Conservation (phyloP, 345 rosid species). For the Anastatica hierochuntica region DNA sequence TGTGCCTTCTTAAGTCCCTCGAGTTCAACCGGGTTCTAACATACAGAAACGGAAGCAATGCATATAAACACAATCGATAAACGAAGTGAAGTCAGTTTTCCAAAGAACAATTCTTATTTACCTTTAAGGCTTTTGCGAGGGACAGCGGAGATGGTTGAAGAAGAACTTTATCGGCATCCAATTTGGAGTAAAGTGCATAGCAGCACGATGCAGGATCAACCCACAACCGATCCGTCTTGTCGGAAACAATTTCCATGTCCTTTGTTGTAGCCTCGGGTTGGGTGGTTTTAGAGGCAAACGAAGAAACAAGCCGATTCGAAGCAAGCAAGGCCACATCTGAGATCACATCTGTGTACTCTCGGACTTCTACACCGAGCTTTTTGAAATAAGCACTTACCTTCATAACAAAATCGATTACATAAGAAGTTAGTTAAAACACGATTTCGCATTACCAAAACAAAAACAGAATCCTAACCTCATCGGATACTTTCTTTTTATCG, state of each 20-base stretch:
- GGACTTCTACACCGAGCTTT: conserved; percentile 56
- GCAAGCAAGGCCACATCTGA: conserved; percentile 66
- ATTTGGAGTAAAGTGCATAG: conserved; percentile 76
- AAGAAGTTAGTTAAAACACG: neutral
- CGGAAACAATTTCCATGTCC: conserved; percentile 23
- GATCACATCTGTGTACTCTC: conserved; percentile 55
- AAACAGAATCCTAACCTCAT: conserved; percentile 37
- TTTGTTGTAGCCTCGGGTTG: conserved; percentile 3
- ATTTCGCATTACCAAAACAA: neutral
- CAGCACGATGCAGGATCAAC: conserved; percentile 76
- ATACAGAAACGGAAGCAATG: neutral
- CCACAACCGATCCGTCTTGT: conserved; percentile 52
- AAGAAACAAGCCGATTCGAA: conserved; percentile 38
- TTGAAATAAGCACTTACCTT: conserved; percentile 44
- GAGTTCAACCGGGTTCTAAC: conserved; percentile 78
- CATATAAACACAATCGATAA: neutral
- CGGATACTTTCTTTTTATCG: conserved; percentile 64
- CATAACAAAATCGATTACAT: neutral
- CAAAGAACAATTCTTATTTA: conserved; percentile 17
- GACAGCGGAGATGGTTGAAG: conserved; percentile 81
- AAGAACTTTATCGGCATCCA: conserved; percentile 56
- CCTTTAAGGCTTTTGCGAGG: conserved; percentile 92
- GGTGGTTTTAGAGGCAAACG: conserved; percentile 12
- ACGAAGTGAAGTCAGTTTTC: neutral
- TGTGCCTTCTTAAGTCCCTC: conserved; percentile 85